Evolutionary conservation across 2,329 filamentous ascomycete genomes (phyloP), one percentile per base, ranked within the genome.

Genomic region (Chrysosphaeria jannelii): DNA sequence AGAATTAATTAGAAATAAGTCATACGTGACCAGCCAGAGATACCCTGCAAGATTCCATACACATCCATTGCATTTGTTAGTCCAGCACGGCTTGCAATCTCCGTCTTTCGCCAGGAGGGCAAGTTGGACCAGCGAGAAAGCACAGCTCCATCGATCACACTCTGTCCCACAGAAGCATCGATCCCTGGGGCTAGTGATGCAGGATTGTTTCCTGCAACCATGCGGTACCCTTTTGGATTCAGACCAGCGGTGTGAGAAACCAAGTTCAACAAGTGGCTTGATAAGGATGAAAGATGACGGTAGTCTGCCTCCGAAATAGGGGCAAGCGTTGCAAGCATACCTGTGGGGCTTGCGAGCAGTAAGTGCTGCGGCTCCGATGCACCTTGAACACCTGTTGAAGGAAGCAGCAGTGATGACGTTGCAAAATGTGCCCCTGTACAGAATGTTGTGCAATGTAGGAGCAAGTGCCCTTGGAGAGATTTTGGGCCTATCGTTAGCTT

Each of bases 371-470:
- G 22, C 13, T 5, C 10, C 2, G 8, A 12, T 10, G n/a, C n/a
- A 6, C 9, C 18, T 12, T 14, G 18, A 13, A 14, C 23, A 3
- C 13, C 10, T 4, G 60, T 62, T 10, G 65, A 65, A 2, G 74
- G 70, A 16, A 93, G 54, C 23, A 91, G 59, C 11, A 68, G 63
- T 33, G 78, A 68, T 18, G 57, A 59, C 1, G 71, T 68, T 1
- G 72, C 63, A 31, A 68, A 57, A 41, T 90, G 74, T 10, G 61
- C 62, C 18, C 75, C 78, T 0, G 74, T 65, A 39, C 79, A 69
- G 47, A 97, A 93, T 28, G 76, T 74, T 25, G 72, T 75, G 28
- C 74, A 66, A 42, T 81, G 75, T 6, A 97, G 57, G 13, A 97
- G 59, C 19, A 79, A 61, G 36, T 79, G 70, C 23, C 85, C 85